phyloP scores from a whole-genome alignment of 139 green algal genomes.

The Haematococcus sp. region DNA sequence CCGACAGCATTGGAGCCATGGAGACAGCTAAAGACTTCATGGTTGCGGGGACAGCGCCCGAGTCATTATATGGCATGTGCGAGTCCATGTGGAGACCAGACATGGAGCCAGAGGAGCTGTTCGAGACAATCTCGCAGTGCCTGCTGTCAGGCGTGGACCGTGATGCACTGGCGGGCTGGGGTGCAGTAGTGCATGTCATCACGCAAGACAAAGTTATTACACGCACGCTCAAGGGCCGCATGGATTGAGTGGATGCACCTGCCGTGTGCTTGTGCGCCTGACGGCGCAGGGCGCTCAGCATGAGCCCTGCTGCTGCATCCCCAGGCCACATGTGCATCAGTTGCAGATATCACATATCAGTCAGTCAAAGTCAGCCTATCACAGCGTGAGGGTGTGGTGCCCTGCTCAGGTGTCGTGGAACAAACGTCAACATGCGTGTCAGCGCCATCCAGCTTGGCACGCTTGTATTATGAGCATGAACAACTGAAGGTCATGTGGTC shows the following conservation, averaged over 20 bases:
- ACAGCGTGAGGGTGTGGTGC: too few species aligned
- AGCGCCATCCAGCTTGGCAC: too few species aligned
- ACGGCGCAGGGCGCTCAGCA: background rate
- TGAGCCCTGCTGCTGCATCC: too few species aligned
- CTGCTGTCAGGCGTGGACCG: slow-evolving; percentile 88
- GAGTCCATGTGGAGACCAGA: slow-evolving; percentile 91
- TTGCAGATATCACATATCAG: too few species aligned
- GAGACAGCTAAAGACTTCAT: slow-evolving; percentile 97
- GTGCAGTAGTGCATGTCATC: slow-evolving; percentile 92
- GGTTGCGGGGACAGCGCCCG: slow-evolving; percentile 51
- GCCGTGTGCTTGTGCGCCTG: background rate
- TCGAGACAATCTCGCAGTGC: slow-evolving; percentile 92
- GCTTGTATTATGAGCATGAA: too few species aligned
- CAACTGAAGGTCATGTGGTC: too few species aligned
- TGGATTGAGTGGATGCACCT: slow-evolving; percentile 65
- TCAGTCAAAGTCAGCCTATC: too few species aligned
- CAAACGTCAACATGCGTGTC: too few species aligned
- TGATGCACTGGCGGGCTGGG: slow-evolving; percentile 96
- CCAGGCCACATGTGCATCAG: too few species aligned
- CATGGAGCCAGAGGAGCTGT: slow-evolving; percentile 95
- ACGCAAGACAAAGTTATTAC: slow-evolving; percentile 82
- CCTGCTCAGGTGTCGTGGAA: too few species aligned
- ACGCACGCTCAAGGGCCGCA: slow-evolving; percentile 84
- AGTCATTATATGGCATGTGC: slow-evolving; percentile 96
- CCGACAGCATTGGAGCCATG: slow-evolving; percentile 94